These are phyloP conservation scores for Vitrella brassicaformis DNA, from an alignment of 73 alveolate genomes.

Conservation along the genomic window DNA sequence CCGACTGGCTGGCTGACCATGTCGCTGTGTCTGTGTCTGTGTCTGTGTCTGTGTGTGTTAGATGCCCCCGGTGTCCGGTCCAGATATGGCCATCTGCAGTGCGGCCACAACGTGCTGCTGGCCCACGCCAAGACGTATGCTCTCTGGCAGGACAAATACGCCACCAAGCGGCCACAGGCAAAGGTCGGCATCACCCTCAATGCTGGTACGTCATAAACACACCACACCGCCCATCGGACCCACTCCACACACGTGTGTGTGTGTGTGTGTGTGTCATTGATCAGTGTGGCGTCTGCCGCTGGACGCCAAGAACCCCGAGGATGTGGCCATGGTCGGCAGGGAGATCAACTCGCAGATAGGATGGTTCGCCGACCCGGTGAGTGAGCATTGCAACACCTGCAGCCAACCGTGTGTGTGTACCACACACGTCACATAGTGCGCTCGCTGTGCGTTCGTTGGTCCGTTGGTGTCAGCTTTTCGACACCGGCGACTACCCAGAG, in stretches of 20 bases:
- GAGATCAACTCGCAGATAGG: slow-evolving; percentile 17
- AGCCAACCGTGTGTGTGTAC: no score
- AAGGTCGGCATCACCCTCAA: slow-evolving; percentile 26
- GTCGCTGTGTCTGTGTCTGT: background rate
- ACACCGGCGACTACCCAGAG: slow-evolving; percentile 43
- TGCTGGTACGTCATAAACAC: no score
- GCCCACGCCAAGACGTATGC: no score
- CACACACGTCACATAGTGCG: no score
- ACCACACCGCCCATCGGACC: no score
- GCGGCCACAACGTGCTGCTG: slow-evolving; percentile 41
- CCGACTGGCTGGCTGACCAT: background rate
- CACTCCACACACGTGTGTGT: no score
- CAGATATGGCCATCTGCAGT: background rate
- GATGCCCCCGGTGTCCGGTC: background rate
- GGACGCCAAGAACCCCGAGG: slow-evolving; percentile 4
- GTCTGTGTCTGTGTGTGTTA: background rate
- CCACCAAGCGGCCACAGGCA: slow-evolving; percentile 6
- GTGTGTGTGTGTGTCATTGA: no score
- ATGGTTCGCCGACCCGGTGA: slow-evolving; percentile 33
- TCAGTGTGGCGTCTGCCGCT: slow-evolving; percentile 16
- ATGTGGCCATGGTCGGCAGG: slow-evolving; percentile 31
- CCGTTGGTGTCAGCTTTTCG: no score
- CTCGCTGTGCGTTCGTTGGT: no score
- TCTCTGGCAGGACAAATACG: slow-evolving; percentile 24
- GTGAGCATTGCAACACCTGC: no score